phyloP scores from a whole-genome alignment of 345 rosid species.

The Microthlaspi erraticum region DNA sequence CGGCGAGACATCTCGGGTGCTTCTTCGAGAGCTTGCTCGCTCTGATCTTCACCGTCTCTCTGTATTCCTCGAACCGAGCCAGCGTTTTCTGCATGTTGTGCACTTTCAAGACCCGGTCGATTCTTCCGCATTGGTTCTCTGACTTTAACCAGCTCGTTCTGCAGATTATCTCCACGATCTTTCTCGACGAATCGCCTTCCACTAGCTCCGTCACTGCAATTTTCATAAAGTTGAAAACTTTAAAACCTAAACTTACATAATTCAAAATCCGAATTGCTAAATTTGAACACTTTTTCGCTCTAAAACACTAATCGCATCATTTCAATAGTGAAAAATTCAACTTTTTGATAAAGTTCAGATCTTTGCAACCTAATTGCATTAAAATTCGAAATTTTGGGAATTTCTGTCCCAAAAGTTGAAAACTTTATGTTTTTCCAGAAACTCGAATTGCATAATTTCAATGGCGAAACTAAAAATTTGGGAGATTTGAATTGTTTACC shows the following conservation, averaged over 20 bases:
- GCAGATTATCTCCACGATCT: conserved; percentile 97
- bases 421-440: conserved; percentile 10
- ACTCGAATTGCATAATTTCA: background rate
- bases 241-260: background rate
- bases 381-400: background rate
- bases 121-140: conserved; percentile 85
- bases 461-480: background rate
- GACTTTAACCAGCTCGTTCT: conserved; percentile 89
- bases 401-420: background rate
- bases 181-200: conserved; percentile 97
- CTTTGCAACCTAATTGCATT: background rate
- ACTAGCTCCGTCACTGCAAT: conserved; percentile 88
- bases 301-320: background rate
- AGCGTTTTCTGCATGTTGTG: conserved; percentile 96
- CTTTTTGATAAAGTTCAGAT: conserved; percentile 2
- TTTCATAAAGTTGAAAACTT: background rate
- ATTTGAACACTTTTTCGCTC: background rate
- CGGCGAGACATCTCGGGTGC: conserved; percentile 94
- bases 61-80: conserved; percentile 89
- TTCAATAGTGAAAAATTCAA: background rate
- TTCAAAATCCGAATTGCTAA: background rate
- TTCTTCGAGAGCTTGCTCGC: conserved; percentile 87
- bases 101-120: conserved; percentile 89
- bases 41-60: conserved; percentile 84
- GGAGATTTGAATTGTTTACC: conserved; percentile 49